Conservation (phyloP, 306 rosid species). For the Lablab purpureus region DNA sequence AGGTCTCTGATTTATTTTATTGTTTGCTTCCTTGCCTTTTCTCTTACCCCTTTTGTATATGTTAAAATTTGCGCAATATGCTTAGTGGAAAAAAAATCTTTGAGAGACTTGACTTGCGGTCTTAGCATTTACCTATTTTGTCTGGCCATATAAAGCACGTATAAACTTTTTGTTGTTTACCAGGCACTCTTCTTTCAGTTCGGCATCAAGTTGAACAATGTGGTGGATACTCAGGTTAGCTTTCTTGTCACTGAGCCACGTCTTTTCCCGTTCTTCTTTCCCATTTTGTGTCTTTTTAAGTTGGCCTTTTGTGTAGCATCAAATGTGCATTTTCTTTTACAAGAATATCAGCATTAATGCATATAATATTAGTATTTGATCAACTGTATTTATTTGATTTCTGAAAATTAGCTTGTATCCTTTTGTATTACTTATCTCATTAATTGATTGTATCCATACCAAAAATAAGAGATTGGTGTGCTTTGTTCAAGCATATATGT, state of each 20-base stretch:
- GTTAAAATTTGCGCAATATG: conserved; percentile 10
- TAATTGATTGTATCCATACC: background rate
- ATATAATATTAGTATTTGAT: background rate
- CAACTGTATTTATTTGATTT: background rate
- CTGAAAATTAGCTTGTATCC: background rate
- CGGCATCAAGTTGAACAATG: conserved; percentile 97
- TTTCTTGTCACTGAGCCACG: conserved; percentile 13
- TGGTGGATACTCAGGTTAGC: conserved; percentile 97
- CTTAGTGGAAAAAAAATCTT: background rate
- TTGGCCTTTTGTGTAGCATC: conserved; percentile 10
- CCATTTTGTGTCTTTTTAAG: conserved; percentile 23
- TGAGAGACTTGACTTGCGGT: conserved; percentile 26
- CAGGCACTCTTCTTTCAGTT: conserved; percentile 97
- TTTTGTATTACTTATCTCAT: background rate
- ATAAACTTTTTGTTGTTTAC: conserved; percentile 46
- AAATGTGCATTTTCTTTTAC: background rate
- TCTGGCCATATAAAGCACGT: conserved; percentile 19
- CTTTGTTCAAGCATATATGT: background rate
- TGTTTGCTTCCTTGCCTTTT: conserved; percentile 9
- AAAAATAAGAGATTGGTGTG: background rate
- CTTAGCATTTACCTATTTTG: conserved; percentile 21
- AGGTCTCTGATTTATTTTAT: conserved; percentile 67
- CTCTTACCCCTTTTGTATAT: conserved; percentile 4
- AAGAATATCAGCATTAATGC: conserved; percentile 14
- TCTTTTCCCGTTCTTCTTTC: conserved; percentile 8